Evolutionary conservation across 2,329 filamentous ascomycete species (phyloP).

Genomic region (Amauroascus niger): DNA sequence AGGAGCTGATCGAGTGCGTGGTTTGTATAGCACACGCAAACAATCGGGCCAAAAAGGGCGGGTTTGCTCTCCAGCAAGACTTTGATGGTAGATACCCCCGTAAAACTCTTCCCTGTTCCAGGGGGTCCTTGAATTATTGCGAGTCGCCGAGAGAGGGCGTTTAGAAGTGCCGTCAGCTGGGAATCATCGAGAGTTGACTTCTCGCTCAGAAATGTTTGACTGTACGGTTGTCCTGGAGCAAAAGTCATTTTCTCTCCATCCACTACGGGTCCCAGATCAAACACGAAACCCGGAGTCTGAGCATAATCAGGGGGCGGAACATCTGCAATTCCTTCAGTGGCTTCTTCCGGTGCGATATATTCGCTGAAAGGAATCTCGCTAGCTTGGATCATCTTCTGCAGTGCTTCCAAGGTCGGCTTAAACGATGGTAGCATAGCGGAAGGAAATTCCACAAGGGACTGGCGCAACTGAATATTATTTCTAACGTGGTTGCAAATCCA

Average conservation of each 20-base stretch:
- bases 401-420: conserved; percentile 45
- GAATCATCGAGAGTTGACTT: conserved; percentile 45
- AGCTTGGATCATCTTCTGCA: conserved; percentile 52
- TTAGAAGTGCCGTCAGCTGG: conserved; percentile 9
- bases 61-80: conserved; percentile 25
- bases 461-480: conserved; percentile 6
- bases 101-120: conserved; percentile 58
- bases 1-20: conserved; percentile 58
- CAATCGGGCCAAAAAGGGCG: conserved; percentile 43
- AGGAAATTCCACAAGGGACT: conserved; percentile 51
- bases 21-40: conserved; percentile 53
- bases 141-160: conserved; percentile 37
- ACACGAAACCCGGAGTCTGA: too few species aligned
- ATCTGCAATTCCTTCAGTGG: conserved; percentile 38
- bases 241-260: too few species aligned
- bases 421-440: conserved; percentile 51
- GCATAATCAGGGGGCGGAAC: too few species aligned
- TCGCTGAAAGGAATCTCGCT: too few species aligned
- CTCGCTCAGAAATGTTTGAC: too few species aligned
- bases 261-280: too few species aligned
- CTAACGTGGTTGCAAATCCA: conserved; percentile 9
- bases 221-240: too few species aligned
- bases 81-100: conserved; percentile 51
- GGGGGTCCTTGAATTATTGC: conserved; percentile 61
- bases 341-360: conserved; percentile 27